Evolutionary conservation across 1,139 yeast genomes (phyloP).

Genomic region (Scheffersomyces parashehatae): DNA sequence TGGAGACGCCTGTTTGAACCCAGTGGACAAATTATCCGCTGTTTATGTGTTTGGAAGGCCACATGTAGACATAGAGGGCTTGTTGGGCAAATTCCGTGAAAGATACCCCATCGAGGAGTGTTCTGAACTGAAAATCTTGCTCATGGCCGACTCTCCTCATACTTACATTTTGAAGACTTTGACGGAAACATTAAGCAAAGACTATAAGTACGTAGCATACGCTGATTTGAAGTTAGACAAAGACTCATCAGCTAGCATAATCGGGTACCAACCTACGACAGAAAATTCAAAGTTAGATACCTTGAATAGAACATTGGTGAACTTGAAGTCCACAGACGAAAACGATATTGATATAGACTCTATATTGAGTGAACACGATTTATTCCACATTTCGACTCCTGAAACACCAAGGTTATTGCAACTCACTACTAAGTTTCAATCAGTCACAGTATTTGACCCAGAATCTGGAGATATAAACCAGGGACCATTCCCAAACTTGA

Average conservation of each 20-base stretch:
- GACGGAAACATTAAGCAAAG: slow-evolving; percentile 29
- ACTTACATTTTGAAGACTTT: slow-evolving; percentile 42
- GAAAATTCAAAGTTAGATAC: slow-evolving; percentile 5
- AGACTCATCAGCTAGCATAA: slow-evolving; percentile 28
- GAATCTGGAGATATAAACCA: slow-evolving; percentile 23
- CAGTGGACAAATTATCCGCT: slow-evolving; percentile 69
- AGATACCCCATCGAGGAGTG: slow-evolving; percentile 29
- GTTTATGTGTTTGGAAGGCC: slow-evolving; percentile 79
- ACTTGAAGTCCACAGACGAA: slow-evolving; percentile 9
- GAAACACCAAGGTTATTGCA: slow-evolving; percentile 77
- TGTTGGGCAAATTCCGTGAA: slow-evolving; percentile 37
- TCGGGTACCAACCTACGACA: slow-evolving; percentile 38
- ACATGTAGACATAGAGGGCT: slow-evolving; percentile 34
- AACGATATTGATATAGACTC: slow-evolving; percentile 20
- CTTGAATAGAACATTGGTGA: slow-evolving; percentile 29
- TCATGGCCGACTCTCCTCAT: slow-evolving; percentile 72
- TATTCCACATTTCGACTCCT: slow-evolving; percentile 75
- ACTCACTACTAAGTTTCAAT: slow-evolving; percentile 66
- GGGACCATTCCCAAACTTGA: slow-evolving; percentile 75
- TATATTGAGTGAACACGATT: slow-evolving; percentile 37
- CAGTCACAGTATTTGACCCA: slow-evolving; percentile 53
- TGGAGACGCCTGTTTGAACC: slow-evolving; percentile 92
- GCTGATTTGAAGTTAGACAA: slow-evolving; percentile 49
- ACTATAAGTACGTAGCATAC: slow-evolving; percentile 45
- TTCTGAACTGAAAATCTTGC: slow-evolving; percentile 40